phyloP scores from a whole-genome alignment of 2,329 filamentous ascomycete genomes.

The Verticillium tricorpus region DNA sequence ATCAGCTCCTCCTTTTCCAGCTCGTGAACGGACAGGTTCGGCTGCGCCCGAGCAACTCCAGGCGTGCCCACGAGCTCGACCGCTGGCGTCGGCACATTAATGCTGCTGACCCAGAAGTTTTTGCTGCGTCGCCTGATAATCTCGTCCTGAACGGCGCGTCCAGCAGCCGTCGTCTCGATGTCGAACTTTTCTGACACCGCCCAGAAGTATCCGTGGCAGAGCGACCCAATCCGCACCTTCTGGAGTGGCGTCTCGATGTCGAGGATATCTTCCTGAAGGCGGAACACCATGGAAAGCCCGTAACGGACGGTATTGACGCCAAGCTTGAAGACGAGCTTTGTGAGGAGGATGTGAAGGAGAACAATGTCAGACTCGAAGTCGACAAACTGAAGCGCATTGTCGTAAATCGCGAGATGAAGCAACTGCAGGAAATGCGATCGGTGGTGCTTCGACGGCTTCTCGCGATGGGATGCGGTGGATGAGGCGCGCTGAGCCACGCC shows the following conservation, averaged over 20 bases:
- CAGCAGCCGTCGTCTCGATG: constrained; percentile 65
- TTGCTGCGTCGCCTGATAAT: constrained; percentile 69
- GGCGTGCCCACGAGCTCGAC: constrained; percentile 58
- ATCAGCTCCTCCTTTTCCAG: constrained; percentile 61
- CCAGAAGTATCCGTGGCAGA: constrained; percentile 90
- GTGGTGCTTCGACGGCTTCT: constrained; percentile 45
- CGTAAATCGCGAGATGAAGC: constrained; percentile 84
- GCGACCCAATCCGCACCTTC: constrained; percentile 75
- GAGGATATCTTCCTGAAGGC: constrained; percentile 79
- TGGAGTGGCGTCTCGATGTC: constrained; percentile 59
- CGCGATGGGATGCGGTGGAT: constrained; percentile 61
- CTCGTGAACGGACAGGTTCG: constrained; percentile 43
- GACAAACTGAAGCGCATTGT: constrained; percentile 72
- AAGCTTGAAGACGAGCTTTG: constrained; percentile 68
- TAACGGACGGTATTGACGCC: constrained; percentile 77
- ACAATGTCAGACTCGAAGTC: constrained; percentile 71
- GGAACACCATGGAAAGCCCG: constrained; percentile 83
- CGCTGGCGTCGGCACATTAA: constrained; percentile 64
- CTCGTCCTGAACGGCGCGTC: constrained; percentile 69
- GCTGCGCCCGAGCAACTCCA: constrained; percentile 37
- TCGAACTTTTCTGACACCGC: constrained; percentile 71
- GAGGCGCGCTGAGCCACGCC: constrained; percentile 58
- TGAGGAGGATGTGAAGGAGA: constrained; percentile 71
- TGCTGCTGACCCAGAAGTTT: constrained; percentile 72
- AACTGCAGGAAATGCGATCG: constrained; percentile 74